Conservation (phyloP, 768 basidiomycete genomes). For the Russula earlei region DNA sequence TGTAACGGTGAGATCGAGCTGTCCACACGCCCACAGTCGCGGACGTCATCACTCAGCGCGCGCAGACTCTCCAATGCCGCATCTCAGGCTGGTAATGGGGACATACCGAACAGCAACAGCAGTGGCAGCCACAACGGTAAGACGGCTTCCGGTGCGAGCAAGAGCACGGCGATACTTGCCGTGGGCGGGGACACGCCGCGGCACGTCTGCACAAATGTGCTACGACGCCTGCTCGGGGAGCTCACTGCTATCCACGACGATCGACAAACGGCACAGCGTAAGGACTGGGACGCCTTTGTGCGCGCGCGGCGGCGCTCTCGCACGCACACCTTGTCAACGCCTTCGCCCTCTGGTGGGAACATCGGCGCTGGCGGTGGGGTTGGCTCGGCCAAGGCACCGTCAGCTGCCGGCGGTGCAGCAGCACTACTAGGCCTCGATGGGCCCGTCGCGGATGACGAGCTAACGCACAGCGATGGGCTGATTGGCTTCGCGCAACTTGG, state of each 20-base stretch:
- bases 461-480: conserved; percentile 72
- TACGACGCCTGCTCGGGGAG: conserved; percentile 63
- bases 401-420: conserved; percentile 38
- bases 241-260: conserved; percentile 78
- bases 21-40: neutral
- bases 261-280: conserved; percentile 55
- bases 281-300: conserved; percentile 87
- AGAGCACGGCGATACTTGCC: conserved; percentile 45
- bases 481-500: conserved; percentile 91
- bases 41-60: conserved; percentile 1
- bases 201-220: conserved; percentile 67
- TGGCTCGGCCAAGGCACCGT: neutral
- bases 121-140: neutral
- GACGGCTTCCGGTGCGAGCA: conserved; percentile 16
- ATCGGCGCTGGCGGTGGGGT: conserved; percentile 18
- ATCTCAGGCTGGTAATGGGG: neutral
- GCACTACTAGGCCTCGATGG: conserved; percentile 59
- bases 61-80: neutral
- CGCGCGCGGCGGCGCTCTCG: conserved; percentile 37
- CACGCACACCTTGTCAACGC: conserved; percentile 34
- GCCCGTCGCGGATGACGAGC: conserved; percentile 58
- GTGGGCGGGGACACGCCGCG: conserved; percentile 55
- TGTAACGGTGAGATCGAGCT: conserved; percentile 29
- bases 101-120: neutral
- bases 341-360: conserved; percentile 6